These are phyloP conservation scores for Trichoderma asperellum DNA, from an alignment of 2,329 filamentous ascomycete genomes.

Conservation along the genomic window DNA sequence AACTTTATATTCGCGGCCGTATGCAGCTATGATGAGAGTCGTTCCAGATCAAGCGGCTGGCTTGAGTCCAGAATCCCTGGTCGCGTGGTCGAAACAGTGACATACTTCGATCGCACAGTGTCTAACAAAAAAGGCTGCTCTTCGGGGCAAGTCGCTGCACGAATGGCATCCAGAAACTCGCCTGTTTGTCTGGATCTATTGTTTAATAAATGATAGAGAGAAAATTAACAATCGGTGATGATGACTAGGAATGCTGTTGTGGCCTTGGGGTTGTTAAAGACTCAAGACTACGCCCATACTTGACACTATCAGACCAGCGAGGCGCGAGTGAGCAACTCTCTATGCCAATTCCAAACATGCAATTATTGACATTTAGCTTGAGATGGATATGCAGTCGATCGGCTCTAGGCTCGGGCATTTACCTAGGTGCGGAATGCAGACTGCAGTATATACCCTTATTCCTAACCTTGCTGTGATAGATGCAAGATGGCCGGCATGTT, in stretches of 20 bases:
- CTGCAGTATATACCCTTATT: neutral
- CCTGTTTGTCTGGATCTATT: neutral
- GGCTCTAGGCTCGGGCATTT: neutral
- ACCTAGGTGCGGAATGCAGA: neutral
- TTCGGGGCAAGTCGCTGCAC: neutral
- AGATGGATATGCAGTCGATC: neutral
- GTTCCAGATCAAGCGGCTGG: conserved; percentile 1
- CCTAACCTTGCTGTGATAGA: neutral
- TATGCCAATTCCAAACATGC: neutral
- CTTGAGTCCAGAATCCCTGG: neutral
- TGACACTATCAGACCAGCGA: neutral
- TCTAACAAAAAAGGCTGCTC: neutral
- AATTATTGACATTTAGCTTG: neutral
- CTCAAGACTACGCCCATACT: neutral
- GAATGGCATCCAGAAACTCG: neutral
- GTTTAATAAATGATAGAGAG: neutral
- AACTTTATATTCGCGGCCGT: neutral
- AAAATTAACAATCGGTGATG: neutral
- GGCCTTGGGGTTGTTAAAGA: neutral
- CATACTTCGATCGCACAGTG: conserved; percentile 15
- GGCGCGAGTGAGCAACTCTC: neutral
- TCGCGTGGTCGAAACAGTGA: neutral
- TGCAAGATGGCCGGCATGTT: neutral
- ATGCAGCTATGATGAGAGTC: neutral
- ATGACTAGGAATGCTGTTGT: neutral